Percentiles rank a stretch among this genome's conserved stretches.
These are phyloP conservation scores for Cornus suecica DNA, from an alignment of 148 eudicot species.

Conservation along the genomic window DNA sequence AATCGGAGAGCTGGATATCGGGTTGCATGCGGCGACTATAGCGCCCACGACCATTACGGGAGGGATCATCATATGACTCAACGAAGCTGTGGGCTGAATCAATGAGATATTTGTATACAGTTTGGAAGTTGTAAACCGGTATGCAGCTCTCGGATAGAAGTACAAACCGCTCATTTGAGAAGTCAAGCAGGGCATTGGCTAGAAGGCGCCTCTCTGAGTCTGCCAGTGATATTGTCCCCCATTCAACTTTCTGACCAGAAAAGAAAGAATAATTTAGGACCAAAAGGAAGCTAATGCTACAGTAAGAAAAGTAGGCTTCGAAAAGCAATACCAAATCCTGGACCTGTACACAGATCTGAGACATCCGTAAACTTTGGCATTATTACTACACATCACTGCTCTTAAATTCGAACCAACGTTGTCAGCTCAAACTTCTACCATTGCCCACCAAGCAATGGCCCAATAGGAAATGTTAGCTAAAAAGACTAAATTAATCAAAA, in stretches of 20 bases:
- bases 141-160: constrained; percentile 88
- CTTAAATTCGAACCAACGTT: too few species aligned
- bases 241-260: constrained; percentile 53
- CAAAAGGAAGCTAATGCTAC: neutral
- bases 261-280: neutral
- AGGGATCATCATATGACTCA: constrained; percentile 66
- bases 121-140: constrained; percentile 67
- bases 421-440: too few species aligned
- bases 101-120: constrained; percentile 65
- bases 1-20: constrained; percentile 48
- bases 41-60: constrained; percentile 78
- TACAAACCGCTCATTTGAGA: constrained; percentile 72
- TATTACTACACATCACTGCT: too few species aligned
- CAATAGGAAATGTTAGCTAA: neutral
- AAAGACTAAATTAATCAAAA: neutral
- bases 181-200: constrained; percentile 83
- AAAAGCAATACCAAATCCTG: too few species aligned
- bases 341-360: too few species aligned
- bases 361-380: too few species aligned
- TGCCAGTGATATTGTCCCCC: constrained; percentile 69
- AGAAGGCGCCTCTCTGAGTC: constrained; percentile 78
- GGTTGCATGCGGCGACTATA: constrained; percentile 69
- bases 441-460: too few species aligned
- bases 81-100: constrained; percentile 63
- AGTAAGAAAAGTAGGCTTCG: neutral